Evolutionary conservation across 257 asterid species (phyloP).

Genomic region (Ocimum tenuiflorum): DNA sequence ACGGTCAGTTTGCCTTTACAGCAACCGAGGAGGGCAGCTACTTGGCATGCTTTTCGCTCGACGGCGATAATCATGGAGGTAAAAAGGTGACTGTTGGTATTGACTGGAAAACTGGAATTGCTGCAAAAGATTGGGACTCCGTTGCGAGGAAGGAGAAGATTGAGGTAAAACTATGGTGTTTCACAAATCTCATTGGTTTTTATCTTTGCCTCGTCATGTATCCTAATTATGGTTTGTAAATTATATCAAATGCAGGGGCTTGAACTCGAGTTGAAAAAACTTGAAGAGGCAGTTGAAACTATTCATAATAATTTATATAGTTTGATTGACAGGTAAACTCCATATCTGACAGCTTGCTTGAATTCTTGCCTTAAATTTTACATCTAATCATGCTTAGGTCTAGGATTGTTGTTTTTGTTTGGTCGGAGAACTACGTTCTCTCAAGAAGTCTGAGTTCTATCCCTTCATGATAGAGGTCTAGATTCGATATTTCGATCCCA

Average conservation of each 20-base stretch:
- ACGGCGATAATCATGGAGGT: constrained; percentile 27
- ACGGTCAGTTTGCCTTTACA: constrained; percentile 81
- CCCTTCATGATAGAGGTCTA: too few species aligned
- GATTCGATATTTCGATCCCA: too few species aligned
- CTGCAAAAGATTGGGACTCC: constrained; percentile 76
- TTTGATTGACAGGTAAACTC: constrained; percentile 43
- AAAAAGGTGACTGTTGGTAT: constrained; percentile 54
- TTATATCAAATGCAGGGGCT: constrained; percentile 47
- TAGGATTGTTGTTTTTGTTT: background rate
- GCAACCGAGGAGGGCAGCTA: constrained; percentile 68
- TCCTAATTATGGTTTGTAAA: background rate
- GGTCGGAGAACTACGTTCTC: too few species aligned
- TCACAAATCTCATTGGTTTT: background rate
- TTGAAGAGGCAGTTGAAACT: constrained; percentile 55
- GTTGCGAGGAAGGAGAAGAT: constrained; percentile 86
- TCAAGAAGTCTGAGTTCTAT: too few species aligned
- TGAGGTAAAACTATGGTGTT: constrained; percentile 36
- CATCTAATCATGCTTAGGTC: background rate
- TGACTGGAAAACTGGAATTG: constrained; percentile 79
- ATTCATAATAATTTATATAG: constrained; percentile 44
- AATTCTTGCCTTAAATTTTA: background rate
- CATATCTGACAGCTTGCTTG: background rate
- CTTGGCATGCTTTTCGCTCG: constrained; percentile 58
- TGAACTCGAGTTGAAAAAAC: constrained; percentile 68
- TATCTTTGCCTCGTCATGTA: background rate